Evolutionary conservation across 1,284 basidiomycete species (phyloP), one percentile per base, ranked within the genome.

Genomic region (Fistulina hepatica): DNA sequence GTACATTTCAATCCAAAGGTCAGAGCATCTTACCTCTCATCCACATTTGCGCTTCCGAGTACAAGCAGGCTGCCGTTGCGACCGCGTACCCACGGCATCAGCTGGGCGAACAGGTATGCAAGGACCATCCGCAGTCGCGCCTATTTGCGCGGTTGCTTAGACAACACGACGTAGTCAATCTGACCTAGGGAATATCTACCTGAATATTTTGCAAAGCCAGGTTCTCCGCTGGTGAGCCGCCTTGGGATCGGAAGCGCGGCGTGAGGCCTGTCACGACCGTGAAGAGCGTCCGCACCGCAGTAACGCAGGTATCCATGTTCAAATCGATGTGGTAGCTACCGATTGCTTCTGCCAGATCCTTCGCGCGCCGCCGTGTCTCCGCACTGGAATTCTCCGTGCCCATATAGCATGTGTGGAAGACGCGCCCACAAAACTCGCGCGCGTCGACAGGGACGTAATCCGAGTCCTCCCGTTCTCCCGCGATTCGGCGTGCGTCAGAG

Each of bases 351-450:
- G 86, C 79, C 5, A 99, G 73, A 34, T 83, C 76, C 54, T 85
- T 92, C 2, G 94, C 95, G 23, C 94, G 71, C 44, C 70, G 62
- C 10, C 92, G 68, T 6, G 95, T 98, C 48, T 97, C 94, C 2
- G 59, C 59, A 45, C 81, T 88, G 8, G 91, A 97, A 57, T 98
- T 94, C 57, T 93, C 86, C 0, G 94, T 98, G 9, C 94, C 94
- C 95, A 98, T 98, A 61, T 97, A 98, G 61, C 91, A 97, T 0
- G 94, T 97, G 55, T 97, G 91, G 67, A 99, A 97, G 42, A 97
- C 79, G 21, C 90, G 71, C 40, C 67, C 68, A 33, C 79, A 77
- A 48, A 97, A 90, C 53, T 97, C 95, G 41, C 71, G 73, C 1
- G 93, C 76, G 53, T 95, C 88, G 0, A 71, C 68, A 1, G 94